Conservation (phyloP, 228 moss, liverwort and hornwort species). For the Sphagnum fallax region DNA sequence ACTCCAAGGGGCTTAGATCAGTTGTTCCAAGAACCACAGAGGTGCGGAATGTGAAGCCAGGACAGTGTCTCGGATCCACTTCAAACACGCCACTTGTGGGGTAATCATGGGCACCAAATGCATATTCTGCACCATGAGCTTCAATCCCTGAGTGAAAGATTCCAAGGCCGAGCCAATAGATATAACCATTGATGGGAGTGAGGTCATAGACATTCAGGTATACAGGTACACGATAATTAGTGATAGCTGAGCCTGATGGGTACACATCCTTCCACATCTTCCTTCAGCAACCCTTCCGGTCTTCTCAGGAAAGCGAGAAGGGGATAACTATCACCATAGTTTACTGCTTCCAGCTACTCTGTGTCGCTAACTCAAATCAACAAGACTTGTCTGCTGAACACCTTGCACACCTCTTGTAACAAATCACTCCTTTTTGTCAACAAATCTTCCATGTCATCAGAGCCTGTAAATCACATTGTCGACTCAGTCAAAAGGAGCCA, state of each 20-base stretch:
- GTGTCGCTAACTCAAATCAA: too few species aligned
- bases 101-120: conserved; percentile 43
- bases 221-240: conserved; percentile 16
- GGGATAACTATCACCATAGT: too few species aligned
- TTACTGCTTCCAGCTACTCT: too few species aligned
- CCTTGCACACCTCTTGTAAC: too few species aligned
- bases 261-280: too few species aligned
- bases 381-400: too few species aligned
- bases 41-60: conserved; percentile 32
- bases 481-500: too few species aligned
- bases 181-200: conserved; percentile 39
- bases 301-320: too few species aligned
- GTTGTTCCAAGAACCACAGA: conserved; percentile 26
- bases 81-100: conserved; percentile 43
- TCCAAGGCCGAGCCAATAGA: conserved; percentile 41
- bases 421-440: too few species aligned
- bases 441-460: too few species aligned
- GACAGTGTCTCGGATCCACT: conserved; percentile 36
- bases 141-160: conserved; percentile 42
- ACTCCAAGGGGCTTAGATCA: conserved; percentile 14
- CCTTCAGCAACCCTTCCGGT: too few species aligned
- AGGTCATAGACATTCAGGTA: conserved; percentile 49
- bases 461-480: too few species aligned
- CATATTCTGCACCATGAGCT: conserved; percentile 47
- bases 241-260: conserved; percentile 1